phyloP scores from a whole-genome alignment of 345 rosid genomes.

The Bruguiera gymnorhiza region DNA sequence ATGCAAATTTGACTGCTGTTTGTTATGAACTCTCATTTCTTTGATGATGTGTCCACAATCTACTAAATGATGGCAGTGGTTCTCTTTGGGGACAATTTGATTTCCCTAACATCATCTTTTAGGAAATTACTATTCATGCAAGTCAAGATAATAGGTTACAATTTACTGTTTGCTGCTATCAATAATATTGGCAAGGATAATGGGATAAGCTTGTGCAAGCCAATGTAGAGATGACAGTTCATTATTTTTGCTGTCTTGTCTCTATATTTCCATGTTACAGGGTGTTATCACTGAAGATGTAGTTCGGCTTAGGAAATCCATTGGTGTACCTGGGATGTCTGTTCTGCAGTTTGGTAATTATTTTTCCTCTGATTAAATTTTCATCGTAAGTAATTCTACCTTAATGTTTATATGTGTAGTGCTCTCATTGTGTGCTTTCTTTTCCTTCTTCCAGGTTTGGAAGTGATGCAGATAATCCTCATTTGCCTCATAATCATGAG shows the following conservation, averaged over 20 bases:
- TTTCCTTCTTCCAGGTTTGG: slow-evolving; percentile 58
- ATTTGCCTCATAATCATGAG: slow-evolving; percentile 93
- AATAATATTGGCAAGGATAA: too few species aligned
- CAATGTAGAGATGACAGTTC: not conserved
- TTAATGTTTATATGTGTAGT: slow-evolving; percentile 4
- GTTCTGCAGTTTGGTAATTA: slow-evolving; percentile 92
- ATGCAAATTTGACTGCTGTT: not conserved
- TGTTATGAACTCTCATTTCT: not conserved
- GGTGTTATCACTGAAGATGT: slow-evolving; percentile 97
- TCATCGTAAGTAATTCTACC: not conserved
- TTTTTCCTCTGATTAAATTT: not conserved
- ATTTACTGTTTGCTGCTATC: too few species aligned
- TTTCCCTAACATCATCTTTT: not conserved
- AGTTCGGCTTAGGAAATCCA: slow-evolving; percentile 73
- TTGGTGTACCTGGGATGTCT: slow-evolving; percentile 97
- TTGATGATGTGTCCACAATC: not conserved
- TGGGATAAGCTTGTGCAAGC: slow-evolving; percentile 1
- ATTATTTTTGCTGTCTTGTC: not conserved
- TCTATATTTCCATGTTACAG: slow-evolving; percentile 32
- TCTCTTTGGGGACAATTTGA: not conserved
- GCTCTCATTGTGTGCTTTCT: not conserved
- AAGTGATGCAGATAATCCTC: slow-evolving; percentile 75
- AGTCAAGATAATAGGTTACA: not conserved
- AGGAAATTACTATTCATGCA: not conserved
- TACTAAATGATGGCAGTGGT: not conserved